Evolutionary conservation across 495 filamentous ascomycete genomes (phyloP).

Genomic region (Lasiosphaeria hispida): DNA sequence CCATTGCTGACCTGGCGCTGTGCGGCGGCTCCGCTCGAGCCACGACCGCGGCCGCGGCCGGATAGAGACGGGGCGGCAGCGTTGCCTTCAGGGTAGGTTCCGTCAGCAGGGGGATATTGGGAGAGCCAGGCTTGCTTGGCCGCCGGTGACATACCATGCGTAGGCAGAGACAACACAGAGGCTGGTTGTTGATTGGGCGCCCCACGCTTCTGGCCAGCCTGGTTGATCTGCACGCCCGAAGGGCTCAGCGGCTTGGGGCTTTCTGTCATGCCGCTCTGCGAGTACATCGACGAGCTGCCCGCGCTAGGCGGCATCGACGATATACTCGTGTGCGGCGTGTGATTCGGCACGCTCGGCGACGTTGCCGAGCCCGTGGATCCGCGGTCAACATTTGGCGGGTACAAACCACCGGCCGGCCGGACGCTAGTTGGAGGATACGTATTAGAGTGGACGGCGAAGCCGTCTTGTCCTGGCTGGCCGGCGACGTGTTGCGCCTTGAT

Average conservation of each 20-base stretch:
- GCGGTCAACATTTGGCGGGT: slow-evolving; percentile 57
- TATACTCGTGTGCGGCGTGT: slow-evolving; percentile 48
- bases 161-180: slow-evolving; percentile 38
- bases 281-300: slow-evolving; percentile 60
- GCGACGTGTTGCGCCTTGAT: slow-evolving; percentile 68
- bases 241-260: slow-evolving; percentile 86
- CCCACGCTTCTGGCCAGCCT: slow-evolving; percentile 53
- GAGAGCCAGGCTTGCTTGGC: slow-evolving; percentile 35
- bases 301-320: slow-evolving; percentile 48
- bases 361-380: slow-evolving; percentile 53
- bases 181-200: slow-evolving; percentile 28
- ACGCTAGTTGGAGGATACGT: slow-evolving; percentile 74
- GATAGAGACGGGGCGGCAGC: slow-evolving; percentile 29
- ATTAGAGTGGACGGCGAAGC: slow-evolving; percentile 49
- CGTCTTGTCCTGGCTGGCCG: slow-evolving; percentile 44
- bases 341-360: slow-evolving; percentile 43
- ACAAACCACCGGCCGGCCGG: slow-evolving; percentile 52
- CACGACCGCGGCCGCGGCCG: slow-evolving; percentile 23
- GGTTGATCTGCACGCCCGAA: slow-evolving; percentile 58
- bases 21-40: slow-evolving; percentile 22
- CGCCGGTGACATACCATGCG: slow-evolving; percentile 35
- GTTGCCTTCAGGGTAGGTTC: slow-evolving; percentile 43
- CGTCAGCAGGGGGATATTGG: slow-evolving; percentile 50
- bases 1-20: slow-evolving; percentile 28
- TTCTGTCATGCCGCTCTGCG: slow-evolving; percentile 73